Evolutionary conservation across 2,329 filamentous ascomycete species (phyloP), one percentile per base, ranked within the genome.

Genomic region (Myriosclerotinia scirpicola): DNA sequence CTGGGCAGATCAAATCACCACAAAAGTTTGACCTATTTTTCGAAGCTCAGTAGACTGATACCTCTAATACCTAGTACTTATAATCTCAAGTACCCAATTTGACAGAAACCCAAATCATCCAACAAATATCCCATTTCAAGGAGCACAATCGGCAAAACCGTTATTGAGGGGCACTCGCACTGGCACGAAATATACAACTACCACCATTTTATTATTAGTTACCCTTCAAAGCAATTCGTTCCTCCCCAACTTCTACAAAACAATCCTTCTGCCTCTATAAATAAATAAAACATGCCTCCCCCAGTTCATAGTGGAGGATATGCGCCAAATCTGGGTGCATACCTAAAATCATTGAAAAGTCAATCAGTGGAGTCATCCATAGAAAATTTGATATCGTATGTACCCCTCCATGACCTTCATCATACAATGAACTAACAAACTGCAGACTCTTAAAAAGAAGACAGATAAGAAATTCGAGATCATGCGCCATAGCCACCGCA

Each of bases 401-500:
- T 71, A 52, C 64, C 46, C 38, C 48, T 60, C 64, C 46, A 52
- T 38, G n/a, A 38, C 26, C 34, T 59, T 59, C n/a, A 3, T n/a
- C 48, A 36, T n/a, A 54, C 53, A 40, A 36, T 22, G 60, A 12
- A 64, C 67, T 73, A 44, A 75, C 54, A 34, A 9, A 46, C 46
- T 55, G 15, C 64, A 78, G 92, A 63, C 87, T 97, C 26, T 85
- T 99, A 71, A 97, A 97, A 79, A 85, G 93, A 77, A 85, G 93
- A 73, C 94, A 98, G 77, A 96, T 99, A 75, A 87, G 86, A 69
- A 92, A 92, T 71, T 92, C 93, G 56, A 88, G 95, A 78, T 87
- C 91, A 77, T 97, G 93, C 79, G 95, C 95, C 67, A 87, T 95
- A 67, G 93, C 93, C 69, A 98, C 94, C 3, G 91, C 93, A 30